A percentile compares a stretch with the other conserved stretches of the same genome.
phyloP scores from a whole-genome alignment of 345 rosid species.

The Turritis glabra region DNA sequence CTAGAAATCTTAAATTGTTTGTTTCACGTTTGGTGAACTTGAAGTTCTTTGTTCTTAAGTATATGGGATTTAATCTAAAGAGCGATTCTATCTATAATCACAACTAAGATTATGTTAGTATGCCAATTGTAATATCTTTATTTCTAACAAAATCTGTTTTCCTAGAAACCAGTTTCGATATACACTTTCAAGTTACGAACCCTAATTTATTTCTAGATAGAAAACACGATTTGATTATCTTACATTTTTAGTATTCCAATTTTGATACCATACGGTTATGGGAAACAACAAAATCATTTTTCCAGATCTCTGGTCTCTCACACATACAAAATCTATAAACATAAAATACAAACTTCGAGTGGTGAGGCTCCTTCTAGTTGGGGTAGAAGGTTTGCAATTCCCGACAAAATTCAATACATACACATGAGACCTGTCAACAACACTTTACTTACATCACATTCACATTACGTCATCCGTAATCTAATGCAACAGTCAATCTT shows the following conservation, averaged over 20 bases:
- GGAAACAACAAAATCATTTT: constrained; percentile 28
- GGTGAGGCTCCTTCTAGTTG: constrained; percentile 9
- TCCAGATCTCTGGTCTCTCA: constrained; percentile 11
- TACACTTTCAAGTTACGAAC: not conserved
- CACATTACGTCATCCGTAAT: constrained; percentile 35
- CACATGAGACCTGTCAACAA: constrained; percentile 13
- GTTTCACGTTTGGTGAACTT: too few relatives aligned
- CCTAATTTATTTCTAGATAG: not conserved
- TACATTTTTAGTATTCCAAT: not conserved
- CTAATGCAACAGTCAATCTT: constrained; percentile 31
- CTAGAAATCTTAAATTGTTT: too few relatives aligned
- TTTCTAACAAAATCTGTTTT: not conserved
- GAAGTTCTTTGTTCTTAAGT: too few relatives aligned
- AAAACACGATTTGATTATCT: constrained; percentile 7
- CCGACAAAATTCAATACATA: constrained; percentile 19
- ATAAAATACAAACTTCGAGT: constrained; percentile 26
- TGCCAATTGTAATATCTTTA: not conserved
- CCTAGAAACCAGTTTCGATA: not conserved
- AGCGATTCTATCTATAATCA: not conserved
- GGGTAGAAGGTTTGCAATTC: not conserved
- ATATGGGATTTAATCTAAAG: too few relatives aligned
- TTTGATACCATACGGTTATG: constrained; percentile 27
- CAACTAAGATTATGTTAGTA: not conserved
- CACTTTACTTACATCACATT: not conserved
- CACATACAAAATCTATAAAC: constrained; percentile 7